Base-by-base conservation (phyloP, 176 grass and related monocot genomes). In the Neostapfia colusana region DNA sequence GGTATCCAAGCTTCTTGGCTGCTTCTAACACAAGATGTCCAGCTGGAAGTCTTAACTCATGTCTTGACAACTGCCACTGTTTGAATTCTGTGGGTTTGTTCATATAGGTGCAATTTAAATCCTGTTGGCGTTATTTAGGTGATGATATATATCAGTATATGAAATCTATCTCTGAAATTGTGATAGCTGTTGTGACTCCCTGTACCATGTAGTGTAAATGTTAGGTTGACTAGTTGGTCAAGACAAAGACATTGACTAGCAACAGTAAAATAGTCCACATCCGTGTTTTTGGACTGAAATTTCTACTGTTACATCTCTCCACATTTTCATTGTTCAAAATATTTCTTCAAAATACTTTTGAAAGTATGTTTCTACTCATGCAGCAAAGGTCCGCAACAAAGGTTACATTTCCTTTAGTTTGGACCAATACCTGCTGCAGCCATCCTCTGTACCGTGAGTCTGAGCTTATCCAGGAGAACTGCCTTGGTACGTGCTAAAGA, bases 401-500 rank as follows among this genome's bases (percentile, higher is more conserved):
- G 74, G 91, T 98, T 65, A 95, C 91, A 49, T 98, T 98, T 88
- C 95, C 95, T 85, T 62, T 98, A 39, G 95, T 92, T 72, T 98
- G 91, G 91, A 95, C 95, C 72, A 98, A 98, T 65, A 98, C 91
- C 63, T 95, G 95, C 79, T 98, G 95, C 91, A 88, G 91, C 80
- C 95, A 98, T 87, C 95, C 95, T 84, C 87, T 98, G 40, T 92
- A 94, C 82, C 89, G 91, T 61, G 95, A 94, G 37, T 90, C 95
- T 82, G 95, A 98, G 79, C 91, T 98, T 57, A 94, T 92, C 66
- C 48, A 98, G 44, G 95, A 94, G 48, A 88, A 98, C 26, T 90
- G 66, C 76, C 89, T 98, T 70, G 95, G 95, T 98, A 88, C 27
- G 68, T 75, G 23, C 11, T 46, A 5, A 10, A 40, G 23, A 50